These are phyloP conservation scores for Ganoderma sp. DNA, from an alignment of 1,284 basidiomycete species.

Conservation along the genomic window DNA sequence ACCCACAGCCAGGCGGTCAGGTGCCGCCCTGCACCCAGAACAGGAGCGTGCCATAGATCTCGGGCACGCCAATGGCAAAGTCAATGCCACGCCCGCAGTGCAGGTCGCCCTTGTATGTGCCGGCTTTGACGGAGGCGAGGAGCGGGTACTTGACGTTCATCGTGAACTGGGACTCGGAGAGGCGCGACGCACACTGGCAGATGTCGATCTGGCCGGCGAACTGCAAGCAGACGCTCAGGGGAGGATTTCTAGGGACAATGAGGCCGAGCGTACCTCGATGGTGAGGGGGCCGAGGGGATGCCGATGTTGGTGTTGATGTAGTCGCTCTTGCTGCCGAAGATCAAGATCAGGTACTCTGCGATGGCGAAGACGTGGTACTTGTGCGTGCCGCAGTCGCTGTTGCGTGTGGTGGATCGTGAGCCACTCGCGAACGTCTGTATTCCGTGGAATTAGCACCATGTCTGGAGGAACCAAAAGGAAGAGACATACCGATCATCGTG, in stretches of 20 bases:
- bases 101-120: constrained; percentile 1
- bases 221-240: background rate
- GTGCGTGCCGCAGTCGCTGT: background rate
- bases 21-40: background rate
- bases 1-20: background rate
- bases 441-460: background rate
- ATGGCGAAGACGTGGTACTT: constrained; percentile 3
- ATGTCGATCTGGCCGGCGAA: constrained; percentile 1
- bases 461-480: background rate
- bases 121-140: constrained; percentile 3
- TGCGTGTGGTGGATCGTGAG: constrained; percentile 4
- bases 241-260: background rate
- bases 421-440: constrained; percentile 4
- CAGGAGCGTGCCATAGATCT: background rate
- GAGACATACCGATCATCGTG: background rate
- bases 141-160: constrained; percentile 6
- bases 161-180: background rate
- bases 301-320: constrained; percentile 1
- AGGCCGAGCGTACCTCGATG: background rate
- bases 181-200: background rate
- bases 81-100: background rate
- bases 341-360: background rate
- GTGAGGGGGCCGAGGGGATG: constrained; percentile 1
- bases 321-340: background rate
- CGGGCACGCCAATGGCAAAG: constrained; percentile 2